Conservation (phyloP, 2,329 filamentous ascomycete genomes). For the Aspergillus sp. region DNA sequence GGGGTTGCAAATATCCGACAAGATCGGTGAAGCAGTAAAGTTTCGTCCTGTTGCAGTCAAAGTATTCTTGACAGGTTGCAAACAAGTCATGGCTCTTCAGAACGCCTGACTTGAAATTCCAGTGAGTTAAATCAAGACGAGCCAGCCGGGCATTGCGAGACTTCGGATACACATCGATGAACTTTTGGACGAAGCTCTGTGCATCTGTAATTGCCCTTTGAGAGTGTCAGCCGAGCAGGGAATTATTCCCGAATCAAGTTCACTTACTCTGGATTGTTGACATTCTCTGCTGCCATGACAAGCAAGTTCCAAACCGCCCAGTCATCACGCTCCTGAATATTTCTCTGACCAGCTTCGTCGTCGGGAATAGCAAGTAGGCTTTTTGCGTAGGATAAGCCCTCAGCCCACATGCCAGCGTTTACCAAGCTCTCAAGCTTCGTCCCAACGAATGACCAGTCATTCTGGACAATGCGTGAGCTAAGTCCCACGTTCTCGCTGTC, state of each 20-base stretch:
- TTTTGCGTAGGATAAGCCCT: constrained; percentile 28
- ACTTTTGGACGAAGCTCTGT: constrained; percentile 25
- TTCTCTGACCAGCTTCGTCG: constrained; percentile 18
- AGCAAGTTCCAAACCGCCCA: constrained; percentile 40
- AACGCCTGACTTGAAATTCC: constrained; percentile 17
- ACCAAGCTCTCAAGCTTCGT: constrained; percentile 31
- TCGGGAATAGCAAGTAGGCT: constrained; percentile 27
- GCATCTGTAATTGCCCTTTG: constrained; percentile 22
- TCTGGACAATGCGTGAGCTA: constrained; percentile 33
- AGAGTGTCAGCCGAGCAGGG: constrained; percentile 5
- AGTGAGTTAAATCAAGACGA: constrained; percentile 21
- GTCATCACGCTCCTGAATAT: constrained; percentile 33
- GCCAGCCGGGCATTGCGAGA: constrained; percentile 36
- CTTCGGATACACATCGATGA: constrained; percentile 24
- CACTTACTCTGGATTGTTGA: constrained; percentile 26
- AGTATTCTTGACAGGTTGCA: constrained; percentile 31
- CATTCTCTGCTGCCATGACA: constrained; percentile 23
- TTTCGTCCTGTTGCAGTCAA: constrained; percentile 32
- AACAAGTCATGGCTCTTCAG: constrained; percentile 24
- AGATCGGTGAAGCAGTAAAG: constrained; percentile 39
- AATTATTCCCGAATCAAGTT: neutral
- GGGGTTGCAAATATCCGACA: constrained; percentile 21
- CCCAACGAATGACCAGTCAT: constrained; percentile 34
- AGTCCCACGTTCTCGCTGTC: constrained; percentile 34
- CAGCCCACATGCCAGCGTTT: constrained; percentile 29